Conservation (phyloP, 1,284 basidiomycete genomes). For the Pseudozyma tsukubaensis region DNA sequence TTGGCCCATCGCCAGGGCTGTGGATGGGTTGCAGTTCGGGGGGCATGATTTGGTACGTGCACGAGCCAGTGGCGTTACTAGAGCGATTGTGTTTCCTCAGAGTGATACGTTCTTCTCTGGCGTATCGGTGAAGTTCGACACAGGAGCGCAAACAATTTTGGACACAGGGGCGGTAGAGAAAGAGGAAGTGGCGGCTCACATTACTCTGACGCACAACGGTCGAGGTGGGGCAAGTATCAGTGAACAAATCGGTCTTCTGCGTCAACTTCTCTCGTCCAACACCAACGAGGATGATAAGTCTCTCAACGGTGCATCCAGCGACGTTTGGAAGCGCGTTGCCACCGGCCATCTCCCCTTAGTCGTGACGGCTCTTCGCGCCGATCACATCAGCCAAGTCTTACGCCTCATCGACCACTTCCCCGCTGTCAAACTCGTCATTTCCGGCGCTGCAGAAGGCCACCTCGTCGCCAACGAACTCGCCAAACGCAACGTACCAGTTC, state of each 20-base stretch:
- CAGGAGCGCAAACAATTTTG: slow-evolving; percentile 68
- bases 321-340: slow-evolving; percentile 38
- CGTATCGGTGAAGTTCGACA: slow-evolving; percentile 52
- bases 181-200: slow-evolving; percentile 78
- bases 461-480: slow-evolving; percentile 77
- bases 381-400: slow-evolving; percentile 80
- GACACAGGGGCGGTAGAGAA: slow-evolving; percentile 76
- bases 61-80: slow-evolving; percentile 74
- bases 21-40: slow-evolving; percentile 57
- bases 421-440: slow-evolving; percentile 74
- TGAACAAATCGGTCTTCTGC: slow-evolving; percentile 78
- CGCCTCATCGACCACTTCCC: slow-evolving; percentile 80
- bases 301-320: slow-evolving; percentile 70
- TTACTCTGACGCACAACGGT: slow-evolving; percentile 73
- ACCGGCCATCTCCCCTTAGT: slow-evolving; percentile 76
- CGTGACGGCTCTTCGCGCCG: slow-evolving; percentile 77
- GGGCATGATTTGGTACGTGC: slow-evolving; percentile 66
- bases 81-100: slow-evolving; percentile 72
- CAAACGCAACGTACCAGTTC: slow-evolving; percentile 77
- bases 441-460: slow-evolving; percentile 81
- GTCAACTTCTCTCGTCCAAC: slow-evolving; percentile 73
- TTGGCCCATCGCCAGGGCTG: slow-evolving; percentile 46
- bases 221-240: slow-evolving; percentile 73
- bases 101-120: slow-evolving; percentile 73
- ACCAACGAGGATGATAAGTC: slow-evolving; percentile 69